phyloP scores from a whole-genome alignment of 2,329 filamentous ascomycete genomes.

The Fusarium guadeloupense region DNA sequence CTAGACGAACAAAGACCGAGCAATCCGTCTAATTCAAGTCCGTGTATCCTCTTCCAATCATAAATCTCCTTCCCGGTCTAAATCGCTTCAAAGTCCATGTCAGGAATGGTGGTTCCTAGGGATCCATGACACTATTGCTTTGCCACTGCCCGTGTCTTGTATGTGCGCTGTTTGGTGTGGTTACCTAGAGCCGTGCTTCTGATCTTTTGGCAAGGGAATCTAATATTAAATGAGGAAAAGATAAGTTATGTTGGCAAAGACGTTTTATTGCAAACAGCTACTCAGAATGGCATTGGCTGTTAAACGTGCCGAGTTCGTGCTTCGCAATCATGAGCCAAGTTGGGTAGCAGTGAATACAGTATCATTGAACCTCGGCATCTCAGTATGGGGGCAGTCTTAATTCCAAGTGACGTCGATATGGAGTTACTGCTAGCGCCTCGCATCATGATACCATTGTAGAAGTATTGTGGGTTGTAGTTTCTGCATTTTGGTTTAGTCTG shows the following conservation, averaged over 20 bases:
- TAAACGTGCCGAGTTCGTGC: not conserved
- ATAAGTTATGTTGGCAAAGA: not conserved
- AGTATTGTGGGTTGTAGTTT: not conserved
- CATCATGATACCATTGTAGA: not conserved
- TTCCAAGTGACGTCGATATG: conserved; percentile 9
- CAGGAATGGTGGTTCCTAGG: conserved; percentile 9
- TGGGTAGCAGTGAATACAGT: too few relatives aligned
- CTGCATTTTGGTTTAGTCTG: not conserved
- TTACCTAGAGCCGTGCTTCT: conserved; percentile 2
- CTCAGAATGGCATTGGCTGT: not conserved
- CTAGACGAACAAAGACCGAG: conserved; percentile 12
- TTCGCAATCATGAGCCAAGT: not conserved
- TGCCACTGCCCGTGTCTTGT: conserved; percentile 16
- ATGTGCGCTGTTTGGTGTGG: conserved; percentile 10
- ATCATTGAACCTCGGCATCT: conserved; percentile 21
- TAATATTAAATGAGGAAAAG: not conserved
- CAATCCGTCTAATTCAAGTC: conserved; percentile 1
- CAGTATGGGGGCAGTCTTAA: not conserved
- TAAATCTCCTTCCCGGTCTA: not conserved
- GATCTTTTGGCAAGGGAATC: not conserved
- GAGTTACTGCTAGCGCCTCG: conserved; percentile 14
- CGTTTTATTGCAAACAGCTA: not conserved
- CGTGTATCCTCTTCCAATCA: conserved; percentile 9
- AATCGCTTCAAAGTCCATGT: conserved; percentile 13
- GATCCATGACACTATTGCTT: conserved; percentile 34